These are phyloP conservation scores for Ganoderma lingzhi DNA, from an alignment of 1,284 basidiomycete genomes.

Conservation along the genomic window DNA sequence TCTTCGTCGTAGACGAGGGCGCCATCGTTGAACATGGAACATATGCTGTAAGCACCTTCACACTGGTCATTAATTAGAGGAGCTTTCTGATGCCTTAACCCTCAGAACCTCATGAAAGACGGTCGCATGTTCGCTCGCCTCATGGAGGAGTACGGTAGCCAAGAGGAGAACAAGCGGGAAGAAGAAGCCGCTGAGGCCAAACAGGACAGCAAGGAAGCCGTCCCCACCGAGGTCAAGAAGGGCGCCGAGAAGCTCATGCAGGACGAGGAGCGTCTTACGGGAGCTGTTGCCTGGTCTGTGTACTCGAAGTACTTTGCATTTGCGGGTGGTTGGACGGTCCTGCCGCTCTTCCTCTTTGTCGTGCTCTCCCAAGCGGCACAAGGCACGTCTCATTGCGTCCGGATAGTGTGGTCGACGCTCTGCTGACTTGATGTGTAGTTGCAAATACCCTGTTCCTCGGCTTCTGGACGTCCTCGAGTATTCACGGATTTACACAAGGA, in stretches of 20 bases:
- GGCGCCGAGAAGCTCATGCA: slow-evolving; percentile 43
- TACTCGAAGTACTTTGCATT: slow-evolving; percentile 50
- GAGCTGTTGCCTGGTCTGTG: slow-evolving; percentile 42
- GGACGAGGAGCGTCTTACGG: slow-evolving; percentile 46
- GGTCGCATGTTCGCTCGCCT: slow-evolving; percentile 64
- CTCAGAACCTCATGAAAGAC: slow-evolving; percentile 58
- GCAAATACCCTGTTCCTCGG: slow-evolving; percentile 51
- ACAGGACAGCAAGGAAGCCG: slow-evolving; percentile 32
- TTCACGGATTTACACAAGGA: slow-evolving; percentile 58
- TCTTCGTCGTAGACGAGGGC: slow-evolving; percentile 81
- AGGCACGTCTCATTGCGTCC: slow-evolving; percentile 32
- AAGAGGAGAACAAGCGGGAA: slow-evolving; percentile 40
- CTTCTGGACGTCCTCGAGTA: slow-evolving; percentile 48
- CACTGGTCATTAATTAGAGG: not conserved
- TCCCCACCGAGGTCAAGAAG: slow-evolving; percentile 5
- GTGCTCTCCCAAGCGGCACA: slow-evolving; percentile 41
- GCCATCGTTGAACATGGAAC: slow-evolving; percentile 70
- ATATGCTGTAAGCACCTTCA: slow-evolving; percentile 51
- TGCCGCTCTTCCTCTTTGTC: slow-evolving; percentile 47
- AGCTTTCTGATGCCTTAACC: not conserved
- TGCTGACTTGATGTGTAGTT: slow-evolving; percentile 34
- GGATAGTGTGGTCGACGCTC: not conserved
- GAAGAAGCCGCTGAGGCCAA: slow-evolving; percentile 36
- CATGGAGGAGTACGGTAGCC: slow-evolving; percentile 67
- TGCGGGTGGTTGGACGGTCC: slow-evolving; percentile 56